Conservation (phyloP, 2,329 filamentous ascomycete genomes). For the Xylaria sp. region DNA sequence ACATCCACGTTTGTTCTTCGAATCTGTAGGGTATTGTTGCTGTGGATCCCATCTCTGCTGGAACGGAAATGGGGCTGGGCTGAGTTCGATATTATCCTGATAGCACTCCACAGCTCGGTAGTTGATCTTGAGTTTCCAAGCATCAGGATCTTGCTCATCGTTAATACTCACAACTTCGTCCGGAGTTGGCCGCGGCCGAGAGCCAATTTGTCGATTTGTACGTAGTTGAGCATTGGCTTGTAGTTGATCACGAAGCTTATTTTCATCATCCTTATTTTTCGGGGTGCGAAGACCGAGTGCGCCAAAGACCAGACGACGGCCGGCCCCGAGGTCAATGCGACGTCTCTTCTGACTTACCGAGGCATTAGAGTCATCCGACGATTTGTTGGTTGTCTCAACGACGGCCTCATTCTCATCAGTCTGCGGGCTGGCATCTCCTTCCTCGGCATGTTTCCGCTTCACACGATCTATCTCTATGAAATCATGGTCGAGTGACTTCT, state of each 20-base stretch:
- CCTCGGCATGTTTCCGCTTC: slow-evolving; percentile 44
- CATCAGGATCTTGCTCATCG: slow-evolving; percentile 63
- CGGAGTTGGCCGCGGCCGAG: slow-evolving; percentile 31
- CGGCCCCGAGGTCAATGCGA: slow-evolving; percentile 65
- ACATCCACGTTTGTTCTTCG: slow-evolving; percentile 53
- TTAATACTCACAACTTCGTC: slow-evolving; percentile 39
- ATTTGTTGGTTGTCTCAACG: slow-evolving; percentile 19
- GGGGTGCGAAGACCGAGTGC: slow-evolving; percentile 76
- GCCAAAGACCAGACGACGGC: slow-evolving; percentile 75
- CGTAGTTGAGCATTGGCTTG: slow-evolving; percentile 63
- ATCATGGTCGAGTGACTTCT: slow-evolving; percentile 24
- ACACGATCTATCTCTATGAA: slow-evolving; percentile 10
- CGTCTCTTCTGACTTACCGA: slow-evolving; percentile 47
- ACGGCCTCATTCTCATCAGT: slow-evolving; percentile 12
- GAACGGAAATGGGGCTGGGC: slow-evolving; percentile 88
- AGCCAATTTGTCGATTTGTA: slow-evolving; percentile 49
- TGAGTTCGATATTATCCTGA: slow-evolving; percentile 73
- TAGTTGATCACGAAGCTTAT: slow-evolving; percentile 68
- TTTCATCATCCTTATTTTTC: slow-evolving; percentile 74
- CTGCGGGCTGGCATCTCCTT: neutral
- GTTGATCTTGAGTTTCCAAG: slow-evolving; percentile 79
- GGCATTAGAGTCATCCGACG: slow-evolving; percentile 23
- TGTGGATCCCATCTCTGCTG: slow-evolving; percentile 88
- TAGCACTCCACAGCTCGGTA: slow-evolving; percentile 87
- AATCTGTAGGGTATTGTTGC: slow-evolving; percentile 61